Evolutionary conservation across 202 grass and related monocot species (phyloP).

Genomic region (Carex arenaria): DNA sequence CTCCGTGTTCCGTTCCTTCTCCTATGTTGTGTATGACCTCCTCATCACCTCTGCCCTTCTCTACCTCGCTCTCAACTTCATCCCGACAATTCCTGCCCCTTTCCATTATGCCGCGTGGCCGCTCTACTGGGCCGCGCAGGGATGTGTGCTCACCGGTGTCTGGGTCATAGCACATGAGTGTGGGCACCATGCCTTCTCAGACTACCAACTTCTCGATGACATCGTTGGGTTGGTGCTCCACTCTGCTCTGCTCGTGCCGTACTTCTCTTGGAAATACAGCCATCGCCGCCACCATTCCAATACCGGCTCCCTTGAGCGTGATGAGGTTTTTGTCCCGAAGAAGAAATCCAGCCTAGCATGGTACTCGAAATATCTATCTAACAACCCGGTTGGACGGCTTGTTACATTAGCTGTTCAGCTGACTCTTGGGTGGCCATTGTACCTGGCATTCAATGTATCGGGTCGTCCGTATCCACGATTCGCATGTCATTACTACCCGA

Average conservation of each 20-base stretch:
- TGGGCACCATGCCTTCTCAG: conserved; percentile 87
- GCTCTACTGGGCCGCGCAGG: conserved; percentile 64
- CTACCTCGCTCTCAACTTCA: conserved; percentile 44
- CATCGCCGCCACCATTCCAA: conserved; percentile 95
- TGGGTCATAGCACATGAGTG: conserved; percentile 97
- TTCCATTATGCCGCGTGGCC: conserved; percentile 45
- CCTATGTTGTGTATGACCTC: conserved; percentile 74
- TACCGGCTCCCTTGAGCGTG: conserved; percentile 72
- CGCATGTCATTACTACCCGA: conserved; percentile 85
- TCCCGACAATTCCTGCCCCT: conserved; percentile 36
- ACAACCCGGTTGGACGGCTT: conserved; percentile 63
- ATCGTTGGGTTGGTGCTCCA: conserved; percentile 74
- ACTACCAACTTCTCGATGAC: conserved; percentile 70
- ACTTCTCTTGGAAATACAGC: conserved; percentile 98
- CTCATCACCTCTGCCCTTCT: conserved; percentile 42
- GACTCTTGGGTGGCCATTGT: conserved; percentile 86
- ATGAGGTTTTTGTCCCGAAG: conserved; percentile 95
- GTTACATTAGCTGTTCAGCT: conserved; percentile 50
- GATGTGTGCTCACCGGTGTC: conserved; percentile 64
- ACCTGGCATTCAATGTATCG: conserved; percentile 69
- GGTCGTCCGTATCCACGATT: conserved; percentile 87
- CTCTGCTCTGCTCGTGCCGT: conserved; percentile 72
- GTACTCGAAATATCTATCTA: conserved; percentile 62
- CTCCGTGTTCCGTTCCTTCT: conserved; percentile 72
- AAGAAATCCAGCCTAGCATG: conserved; percentile 41